Conservation (phyloP, 2,329 filamentous ascomycete species). For the Aspergillus pseudoviridinutans region DNA sequence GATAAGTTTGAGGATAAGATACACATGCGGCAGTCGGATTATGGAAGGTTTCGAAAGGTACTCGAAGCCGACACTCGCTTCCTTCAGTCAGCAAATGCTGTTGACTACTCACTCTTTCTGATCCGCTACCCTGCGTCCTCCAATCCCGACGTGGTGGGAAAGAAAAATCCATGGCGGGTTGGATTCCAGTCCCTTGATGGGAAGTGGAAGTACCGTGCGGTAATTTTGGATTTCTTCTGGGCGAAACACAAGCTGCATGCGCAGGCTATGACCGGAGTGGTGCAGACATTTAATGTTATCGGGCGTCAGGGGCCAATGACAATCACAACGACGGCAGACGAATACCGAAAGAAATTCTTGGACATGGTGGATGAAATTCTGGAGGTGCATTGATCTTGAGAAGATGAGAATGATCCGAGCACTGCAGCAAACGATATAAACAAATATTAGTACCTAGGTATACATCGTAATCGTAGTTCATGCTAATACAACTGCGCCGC, state of each 20-base stretch:
- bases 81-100: constrained; percentile 59
- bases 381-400: constrained; percentile 24
- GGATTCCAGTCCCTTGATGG: constrained; percentile 60
- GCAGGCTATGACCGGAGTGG: constrained; percentile 61
- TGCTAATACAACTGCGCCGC: neutral
- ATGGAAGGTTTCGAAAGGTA: constrained; percentile 52
- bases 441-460: neutral
- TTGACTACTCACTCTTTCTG: constrained; percentile 73
- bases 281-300: constrained; percentile 61
- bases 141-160: constrained; percentile 28
- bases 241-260: constrained; percentile 67
- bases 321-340: constrained; percentile 64
- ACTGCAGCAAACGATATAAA: neutral
- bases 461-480: neutral
- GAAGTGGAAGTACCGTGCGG: constrained; percentile 63
- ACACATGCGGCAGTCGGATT: constrained; percentile 52
- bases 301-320: constrained; percentile 67
- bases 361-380: constrained; percentile 49
- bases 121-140: constrained; percentile 52
- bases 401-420: neutral
- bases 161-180: constrained; percentile 52
- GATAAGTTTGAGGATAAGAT: constrained; percentile 67
- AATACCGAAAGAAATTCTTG: constrained; percentile 60
- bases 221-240: constrained; percentile 75
- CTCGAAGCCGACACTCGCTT: constrained; percentile 62